A percentile compares a stretch with the other conserved stretches of the same genome.
phyloP scores from a whole-genome alignment of 306 rosid genomes.

The Corylus americana region DNA sequence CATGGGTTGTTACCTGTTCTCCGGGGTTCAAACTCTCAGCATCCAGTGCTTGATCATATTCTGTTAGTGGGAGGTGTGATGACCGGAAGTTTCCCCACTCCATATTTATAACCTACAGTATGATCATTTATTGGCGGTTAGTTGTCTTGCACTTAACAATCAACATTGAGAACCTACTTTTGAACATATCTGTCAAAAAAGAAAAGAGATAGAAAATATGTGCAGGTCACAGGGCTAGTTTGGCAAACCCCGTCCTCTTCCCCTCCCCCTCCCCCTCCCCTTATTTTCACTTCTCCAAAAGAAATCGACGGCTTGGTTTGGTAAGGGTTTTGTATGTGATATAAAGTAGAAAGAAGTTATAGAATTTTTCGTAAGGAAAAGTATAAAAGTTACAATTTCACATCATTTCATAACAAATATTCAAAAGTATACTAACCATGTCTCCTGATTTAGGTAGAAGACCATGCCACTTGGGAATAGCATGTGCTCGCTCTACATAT shows the following conservation, averaged over 20 bases:
- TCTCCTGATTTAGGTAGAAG: slow-evolving; percentile 83
- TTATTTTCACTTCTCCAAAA: no score
- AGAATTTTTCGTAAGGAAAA: no score
- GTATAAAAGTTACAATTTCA: neutral
- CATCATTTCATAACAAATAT: slow-evolving; percentile 7
- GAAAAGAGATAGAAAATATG: neutral
- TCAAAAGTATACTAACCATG: slow-evolving; percentile 58
- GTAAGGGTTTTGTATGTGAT: no score
- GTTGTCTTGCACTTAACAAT: neutral
- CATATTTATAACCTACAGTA: slow-evolving; percentile 86
- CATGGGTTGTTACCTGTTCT: slow-evolving; percentile 67
- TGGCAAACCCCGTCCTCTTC: no score
- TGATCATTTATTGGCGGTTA: slow-evolving; percentile 7
- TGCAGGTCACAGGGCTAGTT: neutral
- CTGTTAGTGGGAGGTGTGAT: slow-evolving; percentile 85
- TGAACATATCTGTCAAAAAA: neutral
- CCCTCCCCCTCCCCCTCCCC: no score
- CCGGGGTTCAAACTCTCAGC: slow-evolving; percentile 89
- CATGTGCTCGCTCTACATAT: slow-evolving; percentile 76
- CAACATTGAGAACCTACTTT: neutral
- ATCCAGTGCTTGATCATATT: slow-evolving; percentile 78
- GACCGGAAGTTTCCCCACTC: slow-evolving; percentile 98
- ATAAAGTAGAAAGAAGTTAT: no score
- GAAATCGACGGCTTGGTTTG: no score
- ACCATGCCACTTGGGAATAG: slow-evolving; percentile 97